A percentile compares a stretch with the other conserved stretches of the same genome.
Evolutionary conservation across 179 eudicot genomes (phyloP).

Genomic region (Gypsophila paniculata): DNA sequence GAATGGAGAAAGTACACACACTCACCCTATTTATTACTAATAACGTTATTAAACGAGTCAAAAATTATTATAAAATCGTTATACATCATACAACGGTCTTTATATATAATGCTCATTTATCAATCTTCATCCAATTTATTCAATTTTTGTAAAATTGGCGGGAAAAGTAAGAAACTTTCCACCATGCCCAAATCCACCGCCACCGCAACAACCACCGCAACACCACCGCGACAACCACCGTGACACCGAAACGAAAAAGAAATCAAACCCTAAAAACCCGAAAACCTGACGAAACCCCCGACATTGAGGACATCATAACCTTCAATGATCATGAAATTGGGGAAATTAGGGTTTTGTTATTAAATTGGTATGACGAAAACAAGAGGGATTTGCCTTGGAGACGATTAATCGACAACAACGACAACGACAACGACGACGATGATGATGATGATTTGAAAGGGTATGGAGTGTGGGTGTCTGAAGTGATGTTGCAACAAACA

Average conservation of each 20-base stretch:
- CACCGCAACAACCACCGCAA: constrained; percentile 11
- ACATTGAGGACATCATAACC: constrained; percentile 65
- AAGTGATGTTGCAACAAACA: constrained; percentile 92
- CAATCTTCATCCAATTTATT: background rate
- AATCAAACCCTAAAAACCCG: constrained; percentile 2
- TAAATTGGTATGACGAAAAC: constrained; percentile 76
- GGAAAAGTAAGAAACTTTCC: constrained; percentile 20
- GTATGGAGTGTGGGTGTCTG: constrained; percentile 97
- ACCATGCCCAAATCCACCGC: constrained; percentile 27
- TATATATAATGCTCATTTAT: background rate
- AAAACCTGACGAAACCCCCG: constrained; percentile 19
- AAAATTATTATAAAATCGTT: too few relatives aligned
- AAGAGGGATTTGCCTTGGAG: constrained; percentile 90
- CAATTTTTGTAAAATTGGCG: constrained; percentile 14
- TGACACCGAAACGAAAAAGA: constrained; percentile 26
- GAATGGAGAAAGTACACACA: too few relatives aligned
- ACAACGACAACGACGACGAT: constrained; percentile 21
- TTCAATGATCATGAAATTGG: constrained; percentile 43
- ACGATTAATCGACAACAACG: constrained; percentile 21
- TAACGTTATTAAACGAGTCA: too few relatives aligned
- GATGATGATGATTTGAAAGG: constrained; percentile 54
- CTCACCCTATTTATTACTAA: too few relatives aligned
- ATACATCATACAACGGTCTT: too few relatives aligned
- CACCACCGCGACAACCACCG: constrained; percentile 13
- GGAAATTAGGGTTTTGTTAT: constrained; percentile 60